Conservation (phyloP, 768 basidiomycete genomes). For the Ramaria rubella region DNA sequence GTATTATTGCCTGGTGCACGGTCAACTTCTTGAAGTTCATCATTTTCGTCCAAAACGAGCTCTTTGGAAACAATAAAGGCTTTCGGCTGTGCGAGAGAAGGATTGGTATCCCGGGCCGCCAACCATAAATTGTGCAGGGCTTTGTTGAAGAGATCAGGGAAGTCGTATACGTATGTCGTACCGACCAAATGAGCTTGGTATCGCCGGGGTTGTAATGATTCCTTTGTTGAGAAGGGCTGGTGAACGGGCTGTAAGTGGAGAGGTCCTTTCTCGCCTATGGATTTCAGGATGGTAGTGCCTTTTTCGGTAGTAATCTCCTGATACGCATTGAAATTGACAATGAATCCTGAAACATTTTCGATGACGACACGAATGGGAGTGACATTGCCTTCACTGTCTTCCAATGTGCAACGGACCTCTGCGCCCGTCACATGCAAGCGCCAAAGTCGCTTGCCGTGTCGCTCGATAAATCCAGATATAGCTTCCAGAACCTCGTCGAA, state of each 20-base stretch:
- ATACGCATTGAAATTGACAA: conserved; percentile 97
- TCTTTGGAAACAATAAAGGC: conserved; percentile 78
- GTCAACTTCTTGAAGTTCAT: conserved; percentile 84
- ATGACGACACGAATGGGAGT: conserved; percentile 97
- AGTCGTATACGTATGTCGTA: conserved; percentile 98
- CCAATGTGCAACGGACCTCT: conserved; percentile 91
- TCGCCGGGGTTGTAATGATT: conserved; percentile 95
- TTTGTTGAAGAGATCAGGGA: conserved; percentile 98
- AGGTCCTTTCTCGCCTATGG: conserved; percentile 96
- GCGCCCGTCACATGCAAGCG: conserved; percentile 96
- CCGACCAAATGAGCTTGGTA: conserved; percentile 98
- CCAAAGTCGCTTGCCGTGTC: conserved; percentile 98
- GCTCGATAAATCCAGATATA: conserved; percentile 97
- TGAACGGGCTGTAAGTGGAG: conserved; percentile 94
- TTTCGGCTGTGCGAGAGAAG: conserved; percentile 68
- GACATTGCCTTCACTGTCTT: conserved; percentile 91
- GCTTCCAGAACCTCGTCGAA: conserved; percentile 97
- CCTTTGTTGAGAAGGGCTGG: conserved; percentile 92
- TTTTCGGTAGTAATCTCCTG: conserved; percentile 97
- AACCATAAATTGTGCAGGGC: conserved; percentile 91
- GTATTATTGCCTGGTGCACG: conserved; percentile 90
- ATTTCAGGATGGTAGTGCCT: conserved; percentile 92
- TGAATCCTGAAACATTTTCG: conserved; percentile 98
- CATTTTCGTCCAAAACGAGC: conserved; percentile 90
- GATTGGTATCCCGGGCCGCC: conserved; percentile 55